Conservation (phyloP, 441 rosid species). For the Jatropha multifida region DNA sequence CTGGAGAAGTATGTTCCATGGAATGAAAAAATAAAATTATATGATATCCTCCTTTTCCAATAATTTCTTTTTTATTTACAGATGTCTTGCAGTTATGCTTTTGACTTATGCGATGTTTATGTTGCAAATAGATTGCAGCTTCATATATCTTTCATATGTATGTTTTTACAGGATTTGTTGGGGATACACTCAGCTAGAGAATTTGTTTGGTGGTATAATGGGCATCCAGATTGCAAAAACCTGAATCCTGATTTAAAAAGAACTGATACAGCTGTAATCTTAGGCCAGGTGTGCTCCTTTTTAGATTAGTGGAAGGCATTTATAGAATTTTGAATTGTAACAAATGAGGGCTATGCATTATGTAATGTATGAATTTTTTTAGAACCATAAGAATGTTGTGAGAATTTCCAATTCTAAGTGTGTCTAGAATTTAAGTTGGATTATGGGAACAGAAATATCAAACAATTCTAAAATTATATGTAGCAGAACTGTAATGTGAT, state of each 20-base stretch:
- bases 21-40: not conserved
- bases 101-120: not conserved
- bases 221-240: constrained; percentile 73
- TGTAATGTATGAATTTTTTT: not conserved
- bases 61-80: no score
- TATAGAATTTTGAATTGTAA: not conserved
- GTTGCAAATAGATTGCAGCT: constrained; percentile 15
- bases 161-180: constrained; percentile 44
- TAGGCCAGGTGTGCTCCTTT: constrained; percentile 63
- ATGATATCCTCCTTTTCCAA: no score
- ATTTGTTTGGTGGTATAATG: constrained; percentile 98
- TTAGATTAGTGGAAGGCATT: not conserved
- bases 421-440: not conserved
- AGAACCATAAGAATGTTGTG: not conserved
- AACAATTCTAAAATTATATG: not conserved
- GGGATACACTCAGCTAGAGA: constrained; percentile 91
- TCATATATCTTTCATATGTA: constrained; percentile 7
- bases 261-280: constrained; percentile 73
- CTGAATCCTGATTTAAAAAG: constrained; percentile 67
- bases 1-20: constrained; percentile 65
- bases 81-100: not conserved
- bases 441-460: not conserved
- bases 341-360: not conserved
- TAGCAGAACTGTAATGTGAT: not conserved
- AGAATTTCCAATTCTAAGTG: not conserved